These are phyloP conservation scores for Chrysochromulina parva DNA, from an alignment of 78 protist genomes.

Conservation along the genomic window DNA sequence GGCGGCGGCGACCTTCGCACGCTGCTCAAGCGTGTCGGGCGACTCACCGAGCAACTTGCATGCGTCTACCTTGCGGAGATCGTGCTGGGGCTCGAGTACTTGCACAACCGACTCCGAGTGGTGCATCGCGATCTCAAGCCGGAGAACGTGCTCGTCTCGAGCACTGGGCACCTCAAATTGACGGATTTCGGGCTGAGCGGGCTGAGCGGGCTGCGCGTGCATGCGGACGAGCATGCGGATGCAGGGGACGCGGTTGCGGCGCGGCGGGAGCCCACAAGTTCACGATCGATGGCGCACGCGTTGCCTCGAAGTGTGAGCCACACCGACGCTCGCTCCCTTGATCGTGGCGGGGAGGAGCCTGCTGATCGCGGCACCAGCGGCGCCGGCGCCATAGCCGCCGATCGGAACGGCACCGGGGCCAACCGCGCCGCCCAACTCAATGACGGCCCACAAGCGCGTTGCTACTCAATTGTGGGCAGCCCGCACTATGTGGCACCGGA, in stretches of 20 bases:
- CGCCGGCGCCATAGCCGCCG: no score
- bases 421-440: no score
- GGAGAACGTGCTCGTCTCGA: background rate
- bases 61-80: slow-evolving; percentile 70
- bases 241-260: no score
- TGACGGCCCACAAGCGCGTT: background rate
- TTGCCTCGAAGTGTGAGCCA: no score
- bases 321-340: no score
- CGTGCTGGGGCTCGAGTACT: slow-evolving; percentile 49
- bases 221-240: no score
- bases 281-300: no score
- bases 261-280: no score
- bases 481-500: slow-evolving; percentile 40
- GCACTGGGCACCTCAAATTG: background rate
- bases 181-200: background rate
- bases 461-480: slow-evolving; percentile 27
- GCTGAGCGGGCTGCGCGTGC: no score
- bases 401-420: no score
- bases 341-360: no score
- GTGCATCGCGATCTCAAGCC: background rate
- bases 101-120: slow-evolving; percentile 56
- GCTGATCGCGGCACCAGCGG: no score
- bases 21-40: slow-evolving; percentile 60
- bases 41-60: slow-evolving; percentile 48
- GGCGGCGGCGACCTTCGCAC: slow-evolving; percentile 72